Conservation (phyloP, 2,329 filamentous ascomycete species). For the Cytospora paraplurivora region DNA sequence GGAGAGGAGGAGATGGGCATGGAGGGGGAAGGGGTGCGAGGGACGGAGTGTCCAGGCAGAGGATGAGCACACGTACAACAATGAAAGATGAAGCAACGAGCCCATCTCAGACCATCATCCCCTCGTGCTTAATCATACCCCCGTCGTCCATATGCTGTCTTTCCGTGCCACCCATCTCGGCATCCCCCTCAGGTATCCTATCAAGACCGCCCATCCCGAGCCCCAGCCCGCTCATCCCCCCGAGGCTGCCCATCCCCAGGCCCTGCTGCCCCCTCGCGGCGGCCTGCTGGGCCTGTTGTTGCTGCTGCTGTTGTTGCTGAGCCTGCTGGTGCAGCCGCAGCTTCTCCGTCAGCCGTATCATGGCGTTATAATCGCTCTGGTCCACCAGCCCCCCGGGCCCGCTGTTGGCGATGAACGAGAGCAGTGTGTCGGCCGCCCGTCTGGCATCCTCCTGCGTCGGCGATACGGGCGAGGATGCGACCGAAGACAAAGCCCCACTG, state of each 20-base stretch:
- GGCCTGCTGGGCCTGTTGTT: slow-evolving; percentile 31
- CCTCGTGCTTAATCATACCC: slow-evolving; percentile 40
- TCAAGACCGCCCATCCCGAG: slow-evolving; percentile 52
- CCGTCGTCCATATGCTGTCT: slow-evolving; percentile 30
- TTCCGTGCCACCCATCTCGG: slow-evolving; percentile 48
- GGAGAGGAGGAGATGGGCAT: not conserved
- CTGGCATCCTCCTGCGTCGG: slow-evolving; percentile 85
- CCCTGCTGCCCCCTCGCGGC: slow-evolving; percentile 30
- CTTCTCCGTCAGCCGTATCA: slow-evolving; percentile 85
- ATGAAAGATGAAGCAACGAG: not conserved
- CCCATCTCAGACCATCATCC: slow-evolving; percentile 36
- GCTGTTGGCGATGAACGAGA: slow-evolving; percentile 77
- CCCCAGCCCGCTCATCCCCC: slow-evolving; percentile 15
- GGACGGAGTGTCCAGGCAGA: not conserved
- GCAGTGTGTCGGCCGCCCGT: slow-evolving; percentile 76
- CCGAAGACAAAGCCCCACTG: slow-evolving; percentile 39
- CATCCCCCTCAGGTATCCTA: slow-evolving; percentile 60
- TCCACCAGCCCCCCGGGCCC: slow-evolving; percentile 68
- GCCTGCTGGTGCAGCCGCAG: slow-evolving; percentile 66
- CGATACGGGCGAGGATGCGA: slow-evolving; percentile 62
- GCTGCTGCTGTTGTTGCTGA: slow-evolving; percentile 33
- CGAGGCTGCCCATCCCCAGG: slow-evolving; percentile 29
- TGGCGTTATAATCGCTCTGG: slow-evolving; percentile 73
- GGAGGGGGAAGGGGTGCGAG: not conserved
- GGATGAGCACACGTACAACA: slow-evolving; percentile 5